phyloP scores from a whole-genome alignment of 1,284 basidiomycete genomes.

The Gomphus bonarii region DNA sequence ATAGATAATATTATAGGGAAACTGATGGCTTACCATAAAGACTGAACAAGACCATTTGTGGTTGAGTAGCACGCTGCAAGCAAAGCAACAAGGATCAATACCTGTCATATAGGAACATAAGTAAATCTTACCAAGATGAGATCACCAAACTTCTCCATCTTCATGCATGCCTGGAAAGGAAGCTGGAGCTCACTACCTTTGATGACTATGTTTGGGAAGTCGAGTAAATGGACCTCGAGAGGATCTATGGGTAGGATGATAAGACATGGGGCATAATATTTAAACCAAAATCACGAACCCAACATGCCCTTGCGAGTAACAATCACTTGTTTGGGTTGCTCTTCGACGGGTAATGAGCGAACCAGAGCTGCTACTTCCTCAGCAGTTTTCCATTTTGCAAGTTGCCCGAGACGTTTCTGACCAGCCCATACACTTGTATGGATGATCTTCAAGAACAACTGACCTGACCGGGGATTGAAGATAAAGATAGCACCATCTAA shows the following conservation, averaged over 20 bases:
- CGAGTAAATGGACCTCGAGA: constrained; percentile 95
- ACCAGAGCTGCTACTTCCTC: constrained; percentile 99
- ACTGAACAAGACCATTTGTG: constrained; percentile 99
- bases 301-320: constrained; percentile 99
- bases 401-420: constrained; percentile 98
- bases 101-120: not conserved
- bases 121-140: constrained; percentile 62
- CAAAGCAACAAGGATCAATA: constrained; percentile 9
- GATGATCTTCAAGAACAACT: constrained; percentile 98
- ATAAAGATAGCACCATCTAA: constrained; percentile 97
- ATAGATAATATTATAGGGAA: not conserved
- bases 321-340: constrained; percentile 99
- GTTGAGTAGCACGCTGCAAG: constrained; percentile 81
- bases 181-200: constrained; percentile 97
- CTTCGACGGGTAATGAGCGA: constrained; percentile 94
- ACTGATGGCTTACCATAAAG: constrained; percentile 63
- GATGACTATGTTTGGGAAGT: constrained; percentile 99
- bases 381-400: constrained; percentile 99
- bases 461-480: constrained; percentile 98
- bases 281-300: constrained; percentile 32
- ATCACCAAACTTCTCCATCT: constrained; percentile 99
- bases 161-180: constrained; percentile 99
- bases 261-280: not conserved
- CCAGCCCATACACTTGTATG: constrained; percentile 99
- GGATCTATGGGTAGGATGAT: constrained; percentile 46